Percentiles rank a stretch among this genome's conserved stretches.
Conservation (phyloP, 257 asterid genomes). For the Solanum medicagineum region DNA sequence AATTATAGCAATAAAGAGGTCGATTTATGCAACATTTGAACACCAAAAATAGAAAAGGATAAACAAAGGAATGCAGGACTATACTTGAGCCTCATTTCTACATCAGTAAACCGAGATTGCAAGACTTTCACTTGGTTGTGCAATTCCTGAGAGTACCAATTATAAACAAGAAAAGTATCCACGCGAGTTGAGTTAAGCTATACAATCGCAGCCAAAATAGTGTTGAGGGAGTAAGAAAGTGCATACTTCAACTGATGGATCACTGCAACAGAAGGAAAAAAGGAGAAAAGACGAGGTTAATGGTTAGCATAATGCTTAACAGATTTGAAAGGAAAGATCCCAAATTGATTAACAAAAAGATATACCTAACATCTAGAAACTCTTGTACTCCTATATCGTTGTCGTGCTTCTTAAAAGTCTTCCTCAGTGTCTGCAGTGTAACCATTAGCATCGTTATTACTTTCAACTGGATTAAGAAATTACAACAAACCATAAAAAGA, state of each 20-base stretch:
- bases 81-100: slow-evolving; percentile 43
- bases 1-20: neutral
- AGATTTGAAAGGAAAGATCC: neutral
- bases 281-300: neutral
- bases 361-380: slow-evolving; percentile 66
- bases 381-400: slow-evolving; percentile 76
- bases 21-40: neutral
- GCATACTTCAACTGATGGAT: slow-evolving; percentile 54
- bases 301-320: neutral
- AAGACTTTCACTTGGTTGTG: slow-evolving; percentile 36
- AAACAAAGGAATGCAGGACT: neutral
- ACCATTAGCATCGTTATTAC: slow-evolving; percentile 1
- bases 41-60: neutral
- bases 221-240: neutral
- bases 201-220: neutral
- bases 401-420: slow-evolving; percentile 77
- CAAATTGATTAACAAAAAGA: neutral
- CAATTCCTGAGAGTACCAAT: slow-evolving; percentile 47
- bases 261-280: slow-evolving; percentile 37
- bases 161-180: neutral
- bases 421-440: slow-evolving; percentile 49
- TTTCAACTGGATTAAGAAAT: neutral
- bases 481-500: neutral
- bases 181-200: neutral
- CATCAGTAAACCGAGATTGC: slow-evolving; percentile 41